phyloP scores from a whole-genome alignment of 208 protist species.

The Trypanosoma avium region DNA sequence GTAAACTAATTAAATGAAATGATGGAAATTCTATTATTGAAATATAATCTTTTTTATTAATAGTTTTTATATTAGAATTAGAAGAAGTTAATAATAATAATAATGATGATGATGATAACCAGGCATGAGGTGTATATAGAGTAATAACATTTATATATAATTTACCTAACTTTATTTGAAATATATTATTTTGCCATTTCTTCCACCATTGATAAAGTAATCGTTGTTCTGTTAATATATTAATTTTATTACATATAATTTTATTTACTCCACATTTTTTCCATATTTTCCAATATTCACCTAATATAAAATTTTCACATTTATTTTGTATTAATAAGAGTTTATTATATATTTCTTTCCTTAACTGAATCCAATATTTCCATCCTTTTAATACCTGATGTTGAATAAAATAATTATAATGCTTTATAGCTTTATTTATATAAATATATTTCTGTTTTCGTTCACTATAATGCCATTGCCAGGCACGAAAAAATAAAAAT shows the following conservation, averaged over 20 bases:
- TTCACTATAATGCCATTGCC: constrained; percentile 48
- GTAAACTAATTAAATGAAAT: background rate
- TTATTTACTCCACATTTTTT: no score
- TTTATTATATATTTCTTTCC: no score
- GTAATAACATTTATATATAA: background rate
- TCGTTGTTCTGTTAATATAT: background rate
- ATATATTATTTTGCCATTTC: background rate
- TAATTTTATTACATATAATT: no score
- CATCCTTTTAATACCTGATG: constrained; percentile 4
- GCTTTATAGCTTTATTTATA: background rate
- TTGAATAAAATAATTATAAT: background rate
- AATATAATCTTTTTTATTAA: background rate
- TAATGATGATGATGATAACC: background rate
- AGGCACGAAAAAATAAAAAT: constrained; percentile 63
- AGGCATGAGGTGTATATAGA: constrained; percentile 1
- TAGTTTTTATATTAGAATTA: background rate
- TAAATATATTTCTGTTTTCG: background rate
- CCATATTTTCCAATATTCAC: no score
- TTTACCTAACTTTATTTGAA: background rate
- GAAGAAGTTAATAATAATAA: background rate
- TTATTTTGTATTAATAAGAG: no score
- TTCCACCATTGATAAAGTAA: background rate
- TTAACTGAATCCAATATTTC: background rate
- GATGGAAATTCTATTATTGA: background rate
- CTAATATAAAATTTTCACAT: no score